Evolutionary conservation across 2,329 filamentous ascomycete species (phyloP).

Genomic region (Cercospora canescens): DNA sequence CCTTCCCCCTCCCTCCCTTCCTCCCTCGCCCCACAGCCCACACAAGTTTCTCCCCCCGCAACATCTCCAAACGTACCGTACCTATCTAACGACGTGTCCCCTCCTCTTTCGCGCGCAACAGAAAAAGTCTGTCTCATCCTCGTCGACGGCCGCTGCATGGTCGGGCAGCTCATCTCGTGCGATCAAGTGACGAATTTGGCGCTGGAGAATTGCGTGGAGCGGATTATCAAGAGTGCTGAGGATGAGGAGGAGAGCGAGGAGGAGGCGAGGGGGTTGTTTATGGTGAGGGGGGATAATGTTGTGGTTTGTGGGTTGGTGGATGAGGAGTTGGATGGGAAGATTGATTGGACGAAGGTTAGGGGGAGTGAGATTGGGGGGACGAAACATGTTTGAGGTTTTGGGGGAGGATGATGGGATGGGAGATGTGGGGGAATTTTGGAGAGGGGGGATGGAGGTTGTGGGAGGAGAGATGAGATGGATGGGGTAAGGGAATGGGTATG

Average conservation of each 20-base stretch:
- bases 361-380: constrained; percentile 80
- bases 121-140: constrained; percentile 93
- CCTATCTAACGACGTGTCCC: not conserved
- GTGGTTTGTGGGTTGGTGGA: constrained; percentile 87
- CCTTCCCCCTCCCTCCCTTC: no score
- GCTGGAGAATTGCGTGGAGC: constrained; percentile 78
- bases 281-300: constrained; percentile 93
- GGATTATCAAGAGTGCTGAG: constrained; percentile 83
- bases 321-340: constrained; percentile 82
- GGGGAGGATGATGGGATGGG: not conserved
- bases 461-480: no score
- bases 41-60: not conserved
- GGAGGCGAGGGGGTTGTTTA: constrained; percentile 81
- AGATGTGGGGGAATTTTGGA: not conserved
- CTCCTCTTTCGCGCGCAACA: constrained; percentile 39
- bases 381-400: constrained; percentile 56
- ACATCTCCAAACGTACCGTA: not conserved
- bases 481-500: no score
- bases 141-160: constrained; percentile 78
- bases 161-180: constrained; percentile 77
- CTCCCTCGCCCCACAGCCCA: not conserved
- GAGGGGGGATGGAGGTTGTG: not conserved
- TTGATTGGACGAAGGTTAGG: constrained; percentile 90
- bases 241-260: constrained; percentile 79
- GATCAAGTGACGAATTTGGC: constrained; percentile 95